phyloP scores from a whole-genome alignment of 371 early-diverging fungal species.

The Mucor racemosus region DNA sequence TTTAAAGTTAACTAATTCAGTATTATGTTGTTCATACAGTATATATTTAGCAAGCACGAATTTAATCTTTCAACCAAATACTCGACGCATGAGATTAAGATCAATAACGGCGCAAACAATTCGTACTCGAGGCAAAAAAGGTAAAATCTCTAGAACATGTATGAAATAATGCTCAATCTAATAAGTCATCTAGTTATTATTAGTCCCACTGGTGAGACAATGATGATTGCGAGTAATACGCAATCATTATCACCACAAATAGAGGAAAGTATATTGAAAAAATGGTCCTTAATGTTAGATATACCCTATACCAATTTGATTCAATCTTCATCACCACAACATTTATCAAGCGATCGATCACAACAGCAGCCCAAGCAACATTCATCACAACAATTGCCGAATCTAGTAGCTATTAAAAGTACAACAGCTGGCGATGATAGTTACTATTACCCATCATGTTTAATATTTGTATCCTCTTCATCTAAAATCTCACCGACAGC shows the following conservation, averaged over 20 bases:
- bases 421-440: not conserved
- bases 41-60: constrained; percentile 47
- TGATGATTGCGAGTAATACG: constrained; percentile 19
- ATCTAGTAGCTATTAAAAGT: constrained; percentile 20
- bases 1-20: constrained; percentile 1
- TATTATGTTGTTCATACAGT: constrained; percentile 42
- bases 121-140: constrained; percentile 28
- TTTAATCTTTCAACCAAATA: constrained; percentile 46
- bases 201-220: constrained; percentile 43
- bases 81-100: constrained; percentile 38
- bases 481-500: constrained; percentile 32
- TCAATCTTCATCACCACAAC: constrained; percentile 1
- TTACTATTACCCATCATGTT: constrained; percentile 27
- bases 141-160: constrained; percentile 11
- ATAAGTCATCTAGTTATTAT: constrained; percentile 29
- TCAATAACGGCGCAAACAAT: constrained; percentile 28
- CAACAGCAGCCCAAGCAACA: not conserved
- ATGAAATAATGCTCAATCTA: not conserved
- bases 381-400: constrained; percentile 11
- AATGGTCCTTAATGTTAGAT: constrained; percentile 43
- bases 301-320: constrained; percentile 32
- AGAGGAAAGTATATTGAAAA: constrained; percentile 29
- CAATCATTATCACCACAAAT: constrained; percentile 25
- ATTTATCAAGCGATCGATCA: not conserved
- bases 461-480: constrained; percentile 40